A percentile compares a stretch with the other conserved stretches of the same genome.
phyloP scores from a whole-genome alignment of 352 stramenopile species.

The Albugo laibachii region DNA sequence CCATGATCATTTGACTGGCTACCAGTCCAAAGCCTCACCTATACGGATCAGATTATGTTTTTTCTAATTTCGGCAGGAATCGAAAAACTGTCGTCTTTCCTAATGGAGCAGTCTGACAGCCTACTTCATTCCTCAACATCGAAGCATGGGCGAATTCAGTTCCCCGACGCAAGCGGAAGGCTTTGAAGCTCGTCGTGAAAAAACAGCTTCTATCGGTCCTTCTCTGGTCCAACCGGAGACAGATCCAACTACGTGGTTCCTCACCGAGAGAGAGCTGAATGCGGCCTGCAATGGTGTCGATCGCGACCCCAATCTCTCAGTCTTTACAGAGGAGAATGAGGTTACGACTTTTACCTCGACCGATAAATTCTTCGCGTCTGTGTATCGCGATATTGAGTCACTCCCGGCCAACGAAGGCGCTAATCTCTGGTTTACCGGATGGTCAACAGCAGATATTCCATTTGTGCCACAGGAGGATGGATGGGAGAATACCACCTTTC shows the following conservation, averaged over 20 bases:
- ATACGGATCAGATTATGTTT: too few relatives aligned
- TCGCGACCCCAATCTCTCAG: constrained; percentile 4
- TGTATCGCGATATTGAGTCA: constrained; percentile 10
- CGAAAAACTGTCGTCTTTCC: too few relatives aligned
- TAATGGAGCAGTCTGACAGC: too few relatives aligned
- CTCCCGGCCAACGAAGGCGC: constrained; percentile 3
- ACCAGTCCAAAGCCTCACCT: too few relatives aligned
- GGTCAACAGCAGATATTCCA: constrained; percentile 6
- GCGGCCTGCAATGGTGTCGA: constrained; percentile 9
- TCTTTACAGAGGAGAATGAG: constrained; percentile 8
- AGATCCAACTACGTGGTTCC: constrained; percentile 11
- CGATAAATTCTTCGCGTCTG: constrained; percentile 12
- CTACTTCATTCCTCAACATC: too few relatives aligned
- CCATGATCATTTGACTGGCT: too few relatives aligned
- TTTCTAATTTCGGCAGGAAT: too few relatives aligned
- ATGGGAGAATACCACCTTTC: constrained; percentile 4
- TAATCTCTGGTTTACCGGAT: constrained; percentile 3
- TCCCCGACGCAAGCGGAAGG: too few relatives aligned
- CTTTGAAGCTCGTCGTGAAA: too few relatives aligned
- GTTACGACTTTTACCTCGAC: constrained; percentile 11
- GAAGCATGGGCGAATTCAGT: too few relatives aligned
- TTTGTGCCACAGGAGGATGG: constrained; percentile 1
- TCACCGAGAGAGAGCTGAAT: constrained; percentile 13
- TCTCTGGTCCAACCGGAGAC: constrained; percentile 10
- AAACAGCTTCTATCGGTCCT: too few relatives aligned